These are phyloP conservation scores for Aspergillus arachidicola DNA, from an alignment of 2,329 filamentous ascomycete genomes.

Conservation along the genomic window DNA sequence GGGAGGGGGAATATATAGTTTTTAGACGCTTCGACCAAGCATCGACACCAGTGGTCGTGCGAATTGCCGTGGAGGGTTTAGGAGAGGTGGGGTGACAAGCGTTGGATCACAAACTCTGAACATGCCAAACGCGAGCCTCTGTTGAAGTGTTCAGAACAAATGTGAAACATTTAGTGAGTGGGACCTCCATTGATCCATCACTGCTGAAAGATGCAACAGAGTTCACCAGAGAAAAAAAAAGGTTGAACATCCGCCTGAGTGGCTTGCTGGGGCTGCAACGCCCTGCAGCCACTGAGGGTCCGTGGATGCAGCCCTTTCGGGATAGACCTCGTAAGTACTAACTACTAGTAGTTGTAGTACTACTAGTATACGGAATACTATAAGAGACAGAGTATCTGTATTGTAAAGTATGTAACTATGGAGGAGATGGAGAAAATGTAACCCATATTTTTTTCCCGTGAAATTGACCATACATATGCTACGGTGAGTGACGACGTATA, in stretches of 20 bases:
- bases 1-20: constrained; percentile 22
- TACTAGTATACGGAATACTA: background rate
- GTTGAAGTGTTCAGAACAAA: background rate
- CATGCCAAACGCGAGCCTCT: background rate
- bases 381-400: background rate
- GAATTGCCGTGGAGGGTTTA: constrained; percentile 5
- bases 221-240: background rate
- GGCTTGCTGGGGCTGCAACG: background rate
- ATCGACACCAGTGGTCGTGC: background rate
- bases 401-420: background rate
- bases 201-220: background rate
- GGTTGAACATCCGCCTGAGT: constrained; percentile 1
- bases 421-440: background rate
- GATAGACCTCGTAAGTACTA: background rate
- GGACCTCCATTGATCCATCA: constrained; percentile 1
- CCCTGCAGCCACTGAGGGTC: constrained; percentile 7
- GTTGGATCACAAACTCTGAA: background rate
- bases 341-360: background rate
- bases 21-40: background rate
- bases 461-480: background rate
- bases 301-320: background rate
- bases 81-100: constrained; percentile 3
- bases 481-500: background rate
- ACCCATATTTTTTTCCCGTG: background rate
- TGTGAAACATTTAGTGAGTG: background rate